Conservation (phyloP, 495 filamentous ascomycete genomes). For the Penicillium malachiteum region DNA sequence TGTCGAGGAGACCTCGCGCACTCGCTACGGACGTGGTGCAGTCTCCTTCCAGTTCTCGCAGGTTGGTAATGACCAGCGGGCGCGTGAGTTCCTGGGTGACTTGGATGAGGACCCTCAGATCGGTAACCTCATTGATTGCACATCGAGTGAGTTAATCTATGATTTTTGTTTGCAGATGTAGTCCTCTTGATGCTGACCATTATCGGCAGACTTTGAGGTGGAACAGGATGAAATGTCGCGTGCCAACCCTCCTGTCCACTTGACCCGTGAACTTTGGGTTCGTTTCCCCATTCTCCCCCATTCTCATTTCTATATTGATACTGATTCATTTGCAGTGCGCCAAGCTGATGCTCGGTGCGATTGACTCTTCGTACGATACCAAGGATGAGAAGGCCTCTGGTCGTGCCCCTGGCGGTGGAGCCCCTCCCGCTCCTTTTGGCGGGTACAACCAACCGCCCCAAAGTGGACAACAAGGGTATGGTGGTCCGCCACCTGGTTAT, state of each 20-base stretch:
- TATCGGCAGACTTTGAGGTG: slow-evolving; percentile 57
- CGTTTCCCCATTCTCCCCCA: slow-evolving; percentile 5
- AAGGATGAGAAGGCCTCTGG: slow-evolving; percentile 58
- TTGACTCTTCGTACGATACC: slow-evolving; percentile 63
- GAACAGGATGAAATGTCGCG: slow-evolving; percentile 64
- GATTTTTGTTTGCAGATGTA: slow-evolving; percentile 1
- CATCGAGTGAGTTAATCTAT: slow-evolving; percentile 59
- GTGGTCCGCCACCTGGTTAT: slow-evolving; percentile 14
- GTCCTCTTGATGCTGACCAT: neutral
- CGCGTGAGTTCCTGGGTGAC: slow-evolving; percentile 60
- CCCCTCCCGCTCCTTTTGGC: slow-evolving; percentile 32
- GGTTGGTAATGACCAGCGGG: slow-evolving; percentile 66
- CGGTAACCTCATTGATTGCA: slow-evolving; percentile 67
- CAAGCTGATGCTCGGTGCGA: slow-evolving; percentile 69
- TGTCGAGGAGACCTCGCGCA: slow-evolving; percentile 42
- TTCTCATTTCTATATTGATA: neutral
- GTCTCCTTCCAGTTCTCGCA: slow-evolving; percentile 72
- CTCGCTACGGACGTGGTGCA: slow-evolving; percentile 50
- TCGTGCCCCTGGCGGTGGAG: slow-evolving; percentile 13
- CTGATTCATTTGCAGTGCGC: slow-evolving; percentile 44
- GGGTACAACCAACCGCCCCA: slow-evolving; percentile 29
- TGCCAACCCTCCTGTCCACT: slow-evolving; percentile 51
- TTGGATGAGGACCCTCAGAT: slow-evolving; percentile 64
- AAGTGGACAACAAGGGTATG: slow-evolving; percentile 4
- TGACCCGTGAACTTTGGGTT: slow-evolving; percentile 68